These are phyloP conservation scores for Gypsophila paniculata DNA, from an alignment of 179 eudicot species.

Conservation along the genomic window DNA sequence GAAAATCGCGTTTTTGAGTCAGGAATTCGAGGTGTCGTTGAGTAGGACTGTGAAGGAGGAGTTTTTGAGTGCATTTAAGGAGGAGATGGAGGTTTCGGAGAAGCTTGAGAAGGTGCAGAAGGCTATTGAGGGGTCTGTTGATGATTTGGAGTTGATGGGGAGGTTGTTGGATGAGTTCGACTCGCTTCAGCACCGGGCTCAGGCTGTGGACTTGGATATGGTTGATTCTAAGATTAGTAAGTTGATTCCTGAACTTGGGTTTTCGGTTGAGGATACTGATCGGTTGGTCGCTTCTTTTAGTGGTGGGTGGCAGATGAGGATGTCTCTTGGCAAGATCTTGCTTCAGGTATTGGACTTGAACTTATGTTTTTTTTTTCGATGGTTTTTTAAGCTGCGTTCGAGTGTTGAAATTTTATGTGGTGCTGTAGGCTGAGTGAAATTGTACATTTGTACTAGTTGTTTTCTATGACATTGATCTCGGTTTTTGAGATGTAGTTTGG, in stretches of 20 bases:
- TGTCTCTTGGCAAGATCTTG: constrained; percentile 91
- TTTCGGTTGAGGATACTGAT: constrained; percentile 75
- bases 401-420: neutral
- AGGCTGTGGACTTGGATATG: constrained; percentile 67
- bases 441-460: neutral
- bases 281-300: constrained; percentile 94
- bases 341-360: constrained; percentile 63
- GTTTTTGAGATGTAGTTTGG: neutral
- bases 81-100: constrained; percentile 72
- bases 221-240: constrained; percentile 82
- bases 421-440: neutral
- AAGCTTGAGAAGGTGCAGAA: constrained; percentile 91
- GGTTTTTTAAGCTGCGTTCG: neutral
- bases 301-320: constrained; percentile 99
- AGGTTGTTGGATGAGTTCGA: constrained; percentile 95
- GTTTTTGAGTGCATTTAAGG: constrained; percentile 79
- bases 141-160: constrained; percentile 93
- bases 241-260: constrained; percentile 91
- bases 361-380: neutral
- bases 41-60: constrained; percentile 81
- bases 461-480: neutral
- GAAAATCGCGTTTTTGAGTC: constrained; percentile 81
- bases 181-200: constrained; percentile 73
- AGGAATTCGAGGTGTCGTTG: constrained; percentile 85
- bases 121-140: constrained; percentile 72